These are phyloP conservation scores for Geranium rotundifolium DNA, from an alignment of 345 rosid genomes.

Conservation along the genomic window DNA sequence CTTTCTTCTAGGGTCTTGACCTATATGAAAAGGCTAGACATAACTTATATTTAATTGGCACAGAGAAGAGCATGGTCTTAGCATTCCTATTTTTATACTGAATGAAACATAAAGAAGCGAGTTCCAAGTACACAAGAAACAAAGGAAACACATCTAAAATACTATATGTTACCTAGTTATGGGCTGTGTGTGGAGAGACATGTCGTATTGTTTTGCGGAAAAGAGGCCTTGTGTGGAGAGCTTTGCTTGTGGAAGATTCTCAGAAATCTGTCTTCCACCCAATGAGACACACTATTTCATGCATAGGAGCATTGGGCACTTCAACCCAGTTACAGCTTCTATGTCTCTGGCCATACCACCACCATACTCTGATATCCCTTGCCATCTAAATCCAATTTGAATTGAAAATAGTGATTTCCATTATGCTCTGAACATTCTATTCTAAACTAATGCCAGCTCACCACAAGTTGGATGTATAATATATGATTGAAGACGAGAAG, in stretches of 20 bases:
- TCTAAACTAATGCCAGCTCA: background rate
- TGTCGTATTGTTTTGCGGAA: conserved; percentile 7
- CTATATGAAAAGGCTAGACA: background rate
- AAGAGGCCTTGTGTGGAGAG: conserved; percentile 5
- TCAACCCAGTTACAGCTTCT: conserved; percentile 8
- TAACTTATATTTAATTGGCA: background rate
- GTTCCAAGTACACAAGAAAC: background rate
- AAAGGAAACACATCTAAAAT: background rate
- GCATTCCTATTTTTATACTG: background rate
- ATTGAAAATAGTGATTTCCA: background rate
- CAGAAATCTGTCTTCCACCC: conserved; percentile 19
- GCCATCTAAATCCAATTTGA: background rate
- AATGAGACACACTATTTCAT: background rate
- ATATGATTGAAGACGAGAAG: background rate
- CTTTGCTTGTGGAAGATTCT: conserved; percentile 11
- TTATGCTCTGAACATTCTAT: background rate
- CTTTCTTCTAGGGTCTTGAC: background rate
- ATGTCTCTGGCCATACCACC: conserved; percentile 8
- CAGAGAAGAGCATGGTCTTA: background rate
- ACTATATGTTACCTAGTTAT: conserved; percentile 1
- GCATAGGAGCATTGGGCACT: background rate
- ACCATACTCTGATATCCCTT: background rate
- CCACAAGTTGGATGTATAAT: background rate
- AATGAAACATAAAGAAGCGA: background rate
- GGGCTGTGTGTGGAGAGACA: conserved; percentile 16